These are phyloP conservation scores for Sphagnurus paluster DNA, from an alignment of 1,284 basidiomycete species.

Conservation along the genomic window DNA sequence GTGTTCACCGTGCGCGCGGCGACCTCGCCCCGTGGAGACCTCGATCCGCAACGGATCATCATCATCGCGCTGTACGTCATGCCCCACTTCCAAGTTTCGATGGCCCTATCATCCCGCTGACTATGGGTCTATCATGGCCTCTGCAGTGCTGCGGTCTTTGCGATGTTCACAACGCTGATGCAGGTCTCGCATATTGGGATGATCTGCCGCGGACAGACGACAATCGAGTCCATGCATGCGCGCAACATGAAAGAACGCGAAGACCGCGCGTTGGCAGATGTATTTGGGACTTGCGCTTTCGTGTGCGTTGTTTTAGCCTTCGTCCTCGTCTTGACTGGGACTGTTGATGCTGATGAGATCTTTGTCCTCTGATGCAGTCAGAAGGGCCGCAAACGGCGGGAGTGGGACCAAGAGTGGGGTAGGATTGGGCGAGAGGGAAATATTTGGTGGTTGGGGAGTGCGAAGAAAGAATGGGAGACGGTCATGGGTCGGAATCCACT, in stretches of 20 bases:
- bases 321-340: background rate
- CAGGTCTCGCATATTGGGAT: slow-evolving; percentile 60
- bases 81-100: too few species aligned
- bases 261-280: slow-evolving; percentile 42
- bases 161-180: slow-evolving; percentile 66
- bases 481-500: slow-evolving; percentile 69
- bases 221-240: slow-evolving; percentile 71
- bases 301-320: slow-evolving; percentile 38
- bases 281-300: slow-evolving; percentile 48
- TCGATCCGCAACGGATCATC: slow-evolving; percentile 69
- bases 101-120: too few species aligned
- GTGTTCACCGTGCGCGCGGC: slow-evolving; percentile 41
- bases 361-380: slow-evolving; percentile 35
- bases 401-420: slow-evolving; percentile 83
- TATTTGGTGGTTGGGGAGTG: slow-evolving; percentile 80
- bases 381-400: slow-evolving; percentile 40
- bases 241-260: slow-evolving; percentile 65
- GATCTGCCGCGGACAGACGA: slow-evolving; percentile 69
- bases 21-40: slow-evolving; percentile 19
- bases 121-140: too few species aligned
- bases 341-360: background rate
- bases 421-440: slow-evolving; percentile 71
- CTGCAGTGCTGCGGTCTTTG: slow-evolving; percentile 61
- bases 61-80: slow-evolving; percentile 61
- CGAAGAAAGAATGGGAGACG: slow-evolving; percentile 64